Evolutionary conservation across 345 rosid genomes (phyloP).

Genomic region (Aquilaria malaccensis): DNA sequence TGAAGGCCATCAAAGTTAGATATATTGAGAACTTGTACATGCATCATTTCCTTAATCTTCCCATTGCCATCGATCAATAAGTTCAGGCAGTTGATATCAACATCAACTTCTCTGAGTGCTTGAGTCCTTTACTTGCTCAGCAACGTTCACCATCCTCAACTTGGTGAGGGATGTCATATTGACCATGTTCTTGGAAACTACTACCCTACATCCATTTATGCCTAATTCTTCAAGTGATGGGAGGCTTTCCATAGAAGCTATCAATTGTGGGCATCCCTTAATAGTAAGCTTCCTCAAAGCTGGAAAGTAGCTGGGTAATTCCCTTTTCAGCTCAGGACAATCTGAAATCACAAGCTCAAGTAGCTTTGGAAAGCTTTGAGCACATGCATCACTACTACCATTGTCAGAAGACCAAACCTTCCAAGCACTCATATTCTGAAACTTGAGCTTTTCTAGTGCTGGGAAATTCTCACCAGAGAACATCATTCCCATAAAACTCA

Average conservation of each 20-base stretch:
- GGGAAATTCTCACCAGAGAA: no score
- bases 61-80: conserved; percentile 7
- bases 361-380: not conserved
- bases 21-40: no score
- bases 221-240: no score
- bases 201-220: not conserved
- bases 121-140: not conserved
- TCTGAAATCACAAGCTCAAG: not conserved
- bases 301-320: no score
- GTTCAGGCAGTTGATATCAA: not conserved
- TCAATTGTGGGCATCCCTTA: no score
- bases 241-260: no score
- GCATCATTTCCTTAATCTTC: not conserved
- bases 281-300: no score
- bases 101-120: no score
- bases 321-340: no score
- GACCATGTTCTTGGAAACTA: not conserved
- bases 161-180: conserved; percentile 6
- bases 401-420: conserved; percentile 5
- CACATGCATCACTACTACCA: not conserved
- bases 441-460: no score
- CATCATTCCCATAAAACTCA: no score
- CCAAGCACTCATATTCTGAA: not conserved
- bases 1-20: no score
- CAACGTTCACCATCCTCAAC: conserved; percentile 2